Evolutionary conservation across 805 yeast genomes (phyloP).

Genomic region (Candida nonsorbophila): DNA sequence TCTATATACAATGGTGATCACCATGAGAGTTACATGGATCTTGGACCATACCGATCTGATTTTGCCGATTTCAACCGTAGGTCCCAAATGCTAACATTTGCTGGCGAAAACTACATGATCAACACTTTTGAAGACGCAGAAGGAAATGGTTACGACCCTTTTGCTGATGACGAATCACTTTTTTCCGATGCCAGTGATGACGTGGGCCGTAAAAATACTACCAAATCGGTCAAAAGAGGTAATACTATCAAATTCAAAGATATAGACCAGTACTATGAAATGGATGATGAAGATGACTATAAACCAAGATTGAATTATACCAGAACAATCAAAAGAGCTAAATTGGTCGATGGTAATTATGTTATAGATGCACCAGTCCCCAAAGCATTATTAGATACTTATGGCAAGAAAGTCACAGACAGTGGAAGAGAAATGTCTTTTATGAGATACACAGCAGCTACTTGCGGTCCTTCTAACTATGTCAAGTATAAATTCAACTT

Average conservation of each 20-base stretch:
- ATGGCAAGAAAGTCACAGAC: slow-evolving; percentile 26
- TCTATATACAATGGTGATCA: slow-evolving; percentile 19
- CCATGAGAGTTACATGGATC: slow-evolving; percentile 5
- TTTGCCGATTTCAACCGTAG: slow-evolving; percentile 12
- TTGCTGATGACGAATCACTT: slow-evolving; percentile 40
- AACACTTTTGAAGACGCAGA: slow-evolving; percentile 37
- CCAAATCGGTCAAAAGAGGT: slow-evolving; percentile 15
- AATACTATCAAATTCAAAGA: slow-evolving; percentile 6
- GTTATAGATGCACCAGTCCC: slow-evolving; percentile 42
- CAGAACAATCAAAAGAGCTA: slow-evolving; percentile 38
- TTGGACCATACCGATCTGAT: slow-evolving; percentile 1
- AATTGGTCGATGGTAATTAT: slow-evolving; percentile 38
- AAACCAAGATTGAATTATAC: slow-evolving; percentile 37
- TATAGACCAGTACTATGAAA: slow-evolving; percentile 4
- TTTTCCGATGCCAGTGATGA: slow-evolving; percentile 39
- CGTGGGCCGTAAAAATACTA: slow-evolving; percentile 23
- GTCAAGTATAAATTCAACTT: slow-evolving; percentile 60
- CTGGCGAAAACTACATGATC: slow-evolving; percentile 34
- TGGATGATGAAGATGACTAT: slow-evolving; percentile 30
- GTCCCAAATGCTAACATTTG: slow-evolving; percentile 17
- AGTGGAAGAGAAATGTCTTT: slow-evolving; percentile 62
- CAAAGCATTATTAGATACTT: slow-evolving; percentile 27
- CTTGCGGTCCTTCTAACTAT: slow-evolving; percentile 83
- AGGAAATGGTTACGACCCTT: slow-evolving; percentile 34
- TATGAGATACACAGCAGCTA: slow-evolving; percentile 91